Base-by-base conservation (phyloP, 78 protist species). In the Planoprotostelium fungivorum region DNA sequence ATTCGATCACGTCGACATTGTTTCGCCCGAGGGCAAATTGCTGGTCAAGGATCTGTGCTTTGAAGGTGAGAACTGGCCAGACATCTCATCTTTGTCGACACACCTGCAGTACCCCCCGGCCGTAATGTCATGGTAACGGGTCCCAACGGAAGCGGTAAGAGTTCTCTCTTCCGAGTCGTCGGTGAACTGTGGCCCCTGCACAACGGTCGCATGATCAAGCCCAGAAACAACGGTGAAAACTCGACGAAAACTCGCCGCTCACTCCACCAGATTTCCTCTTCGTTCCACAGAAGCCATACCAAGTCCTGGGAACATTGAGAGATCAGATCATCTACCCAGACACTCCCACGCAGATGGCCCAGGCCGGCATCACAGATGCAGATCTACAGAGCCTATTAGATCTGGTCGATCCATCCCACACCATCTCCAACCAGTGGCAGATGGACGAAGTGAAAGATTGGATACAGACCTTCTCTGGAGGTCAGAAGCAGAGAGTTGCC, bases 131-230 rank as follows among this genome's bases (percentile, higher is more conserved):
- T 97, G 89, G 88, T 97, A 63, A 90, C 94, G 35, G 98, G 98
- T 86, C 98, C 96, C 84, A 95, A 94, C 91, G 96, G 96, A 36
- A 35, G 88, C 36, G 97, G 97, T 34, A 96, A 97, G 93, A 88
- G 91, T 84, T 93, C 97, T 1, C 84, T 96, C 38, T 93, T 96
- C 91, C 94, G 98, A 83, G 89, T 96, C 83, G 88, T 97, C 28
- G 97, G 96, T n/a, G 98, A 90, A 28, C 63, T 97, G 34, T 97
- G 98, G 98, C 96, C 96, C 63, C 39, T 92, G n/a, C 90, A 90
- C 37, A 88, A 91, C n/a, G 96, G 97, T 35, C 63, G 84, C 36
- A 93, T 96, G 29, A 86, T 89, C 86, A 94, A 94, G 86, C 97
- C 97, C 84, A 51, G 91, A n/a, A 86, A 89, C 28, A 90, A 89